Evolutionary conservation across 208 protist genomes (phyloP), one percentile per base, ranked within the genome.

Genomic region (Trypanosoma mega): DNA sequence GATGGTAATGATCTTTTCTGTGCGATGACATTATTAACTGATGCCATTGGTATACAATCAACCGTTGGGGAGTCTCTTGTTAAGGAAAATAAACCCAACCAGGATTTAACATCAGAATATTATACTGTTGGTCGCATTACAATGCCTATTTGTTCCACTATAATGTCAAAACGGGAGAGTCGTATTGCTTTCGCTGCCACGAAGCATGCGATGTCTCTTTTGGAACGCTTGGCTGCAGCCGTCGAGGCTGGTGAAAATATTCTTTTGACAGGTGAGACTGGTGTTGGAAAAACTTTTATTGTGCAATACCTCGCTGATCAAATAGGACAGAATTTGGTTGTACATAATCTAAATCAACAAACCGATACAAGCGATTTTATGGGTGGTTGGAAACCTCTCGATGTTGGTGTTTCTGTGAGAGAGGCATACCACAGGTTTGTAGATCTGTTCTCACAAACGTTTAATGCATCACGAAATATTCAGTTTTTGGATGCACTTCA

Each of bases 341-440:
- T 99, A 14, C 85, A 98, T 65, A 99, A 99, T 76, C 84, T 99
- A 53, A 99, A 97, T 64, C 97, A 99, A 80, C 98, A 99, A 80
- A 99, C 87, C 3, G 99, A 99, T 61, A 93, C 89, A 45, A 80
- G 92, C 21, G 99, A 99, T 63, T 94, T 99, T 37, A 92, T 99
- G 68, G 99, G 99, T 39, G 99, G 99, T 6, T 99, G 98, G 82
- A 98, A 98, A 68, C 99, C 99, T 18, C 85, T 99, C 11, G 97
- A 99, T 58, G 76, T 99, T 1, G 71, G 80, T 18, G 65, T 90
- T 34, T 56, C 71, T 8, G 80, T 91, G 30, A 71, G 84, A 30
- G 70, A 84, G 34, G 52, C 90, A 9, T 90, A 96, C 47, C 70
- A 80, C 9, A 57, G 67, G 18, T 99, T 99, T 76, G 82, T 85